Evolutionary conservation across 129 eudicot genomes (phyloP).

Genomic region (Rutidosis leptorrhynchoides): DNA sequence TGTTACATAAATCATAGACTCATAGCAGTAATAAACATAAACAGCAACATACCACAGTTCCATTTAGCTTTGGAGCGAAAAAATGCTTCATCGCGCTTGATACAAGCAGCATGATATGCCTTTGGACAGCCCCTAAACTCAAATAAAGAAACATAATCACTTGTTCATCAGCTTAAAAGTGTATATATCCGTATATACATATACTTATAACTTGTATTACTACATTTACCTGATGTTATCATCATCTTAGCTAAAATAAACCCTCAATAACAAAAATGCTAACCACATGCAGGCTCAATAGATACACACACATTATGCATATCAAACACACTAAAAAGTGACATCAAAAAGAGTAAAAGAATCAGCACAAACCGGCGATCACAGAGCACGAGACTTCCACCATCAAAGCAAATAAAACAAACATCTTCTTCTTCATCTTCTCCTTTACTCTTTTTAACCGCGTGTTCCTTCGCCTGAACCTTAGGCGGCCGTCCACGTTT

Average conservation of each 20-base stretch:
- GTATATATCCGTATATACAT: no score
- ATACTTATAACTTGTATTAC: neutral
- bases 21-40: neutral
- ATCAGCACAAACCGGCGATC: conserved; percentile 76
- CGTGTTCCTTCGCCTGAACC: conserved; percentile 38
- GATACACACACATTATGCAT: conserved; percentile 8
- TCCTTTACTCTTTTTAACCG: conserved; percentile 48
- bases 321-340: neutral
- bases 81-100: conserved; percentile 83
- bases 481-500: conserved; percentile 85
- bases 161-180: neutral
- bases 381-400: conserved; percentile 86
- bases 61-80: conserved; percentile 68
- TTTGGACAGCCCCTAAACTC: conserved; percentile 77
- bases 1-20: neutral
- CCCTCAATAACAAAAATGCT: neutral
- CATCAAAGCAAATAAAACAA: conserved; percentile 96
- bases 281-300: conserved; percentile 20
- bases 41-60: conserved; percentile 72
- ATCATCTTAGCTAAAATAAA: conserved; percentile 1
- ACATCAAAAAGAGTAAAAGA: conserved; percentile 17
- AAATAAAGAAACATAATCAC: conserved; percentile 9
- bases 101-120: conserved; percentile 89
- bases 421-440: conserved; percentile 97
- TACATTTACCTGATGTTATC: conserved; percentile 11